Conservation (phyloP, 163 green algal genomes). For the Chloroidium sp. region DNA sequence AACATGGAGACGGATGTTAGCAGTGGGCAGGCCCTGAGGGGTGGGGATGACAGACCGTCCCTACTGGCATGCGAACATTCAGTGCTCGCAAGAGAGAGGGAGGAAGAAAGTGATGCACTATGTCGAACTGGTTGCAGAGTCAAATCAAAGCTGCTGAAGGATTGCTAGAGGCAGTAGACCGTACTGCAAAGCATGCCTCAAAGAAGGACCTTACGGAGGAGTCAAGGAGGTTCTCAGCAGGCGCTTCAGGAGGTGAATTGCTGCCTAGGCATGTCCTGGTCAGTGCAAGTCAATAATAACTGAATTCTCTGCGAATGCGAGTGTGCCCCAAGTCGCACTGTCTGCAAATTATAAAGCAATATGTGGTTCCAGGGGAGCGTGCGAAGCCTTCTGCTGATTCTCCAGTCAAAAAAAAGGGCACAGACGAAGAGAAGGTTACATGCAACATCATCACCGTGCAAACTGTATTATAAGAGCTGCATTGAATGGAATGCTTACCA, state of each 20-base stretch:
- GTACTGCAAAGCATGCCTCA: constrained; percentile 29
- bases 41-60: no score
- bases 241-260: background rate
- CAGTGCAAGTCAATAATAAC: background rate
- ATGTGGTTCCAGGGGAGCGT: background rate
- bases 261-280: background rate
- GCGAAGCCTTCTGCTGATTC: background rate
- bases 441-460: no score
- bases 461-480: no score
- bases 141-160: constrained; percentile 36
- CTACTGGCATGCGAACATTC: no score
- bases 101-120: background rate
- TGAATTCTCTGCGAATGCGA: background rate
- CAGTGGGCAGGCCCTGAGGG: no score
- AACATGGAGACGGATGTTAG: no score
- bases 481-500: no score
- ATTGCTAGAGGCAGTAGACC: constrained; percentile 43
- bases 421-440: no score
- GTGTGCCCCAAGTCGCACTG: no score
- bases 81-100: no score
- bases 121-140: constrained; percentile 23
- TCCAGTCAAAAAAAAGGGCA: no score
- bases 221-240: background rate
- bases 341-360: background rate
- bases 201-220: background rate